Percentiles rank a stretch among this genome's conserved stretches.
phyloP scores from a whole-genome alignment of 305 asterid genomes.

The Fraxinus velutina region DNA sequence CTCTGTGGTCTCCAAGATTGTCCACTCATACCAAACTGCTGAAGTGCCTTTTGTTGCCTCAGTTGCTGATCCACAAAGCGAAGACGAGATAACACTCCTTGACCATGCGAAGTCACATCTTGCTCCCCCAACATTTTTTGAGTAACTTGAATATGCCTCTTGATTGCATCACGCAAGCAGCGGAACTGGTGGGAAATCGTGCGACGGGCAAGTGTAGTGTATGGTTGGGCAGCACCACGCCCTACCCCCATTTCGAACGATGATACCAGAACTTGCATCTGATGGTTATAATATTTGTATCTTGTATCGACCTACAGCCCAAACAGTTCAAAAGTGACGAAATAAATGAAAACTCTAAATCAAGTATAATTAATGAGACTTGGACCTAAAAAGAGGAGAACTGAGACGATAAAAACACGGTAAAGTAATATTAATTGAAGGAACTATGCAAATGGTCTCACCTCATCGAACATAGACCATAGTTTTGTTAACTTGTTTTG shows the following conservation, averaged over 20 bases:
- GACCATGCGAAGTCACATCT: constrained; percentile 32
- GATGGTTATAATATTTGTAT: constrained; percentile 59
- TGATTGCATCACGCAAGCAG: constrained; percentile 58
- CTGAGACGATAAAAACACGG: background rate
- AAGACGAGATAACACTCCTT: constrained; percentile 53
- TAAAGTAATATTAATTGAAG: background rate
- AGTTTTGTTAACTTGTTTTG: constrained; percentile 55
- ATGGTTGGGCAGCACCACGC: constrained; percentile 59
- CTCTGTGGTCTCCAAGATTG: constrained; percentile 92
- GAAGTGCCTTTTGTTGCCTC: constrained; percentile 62
- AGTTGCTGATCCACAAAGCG: constrained; percentile 65
- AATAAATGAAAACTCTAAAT: background rate
- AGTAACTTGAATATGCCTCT: constrained; percentile 52
- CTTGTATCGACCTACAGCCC: constrained; percentile 59
- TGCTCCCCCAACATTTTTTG: constrained; percentile 57
- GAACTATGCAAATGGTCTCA: constrained; percentile 8
- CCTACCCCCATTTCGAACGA: constrained; percentile 65
- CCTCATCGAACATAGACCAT: constrained; percentile 63
- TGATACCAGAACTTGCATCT: constrained; percentile 59
- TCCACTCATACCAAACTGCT: constrained; percentile 59
- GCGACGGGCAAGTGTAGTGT: constrained; percentile 64
- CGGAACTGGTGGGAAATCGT: constrained; percentile 78
- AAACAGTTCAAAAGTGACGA: background rate
- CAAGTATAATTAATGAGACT: background rate
- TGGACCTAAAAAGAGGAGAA: background rate